Base-by-base conservation (phyloP, 768 basidiomycete genomes). In the Pisolithus tinctorius region DNA sequence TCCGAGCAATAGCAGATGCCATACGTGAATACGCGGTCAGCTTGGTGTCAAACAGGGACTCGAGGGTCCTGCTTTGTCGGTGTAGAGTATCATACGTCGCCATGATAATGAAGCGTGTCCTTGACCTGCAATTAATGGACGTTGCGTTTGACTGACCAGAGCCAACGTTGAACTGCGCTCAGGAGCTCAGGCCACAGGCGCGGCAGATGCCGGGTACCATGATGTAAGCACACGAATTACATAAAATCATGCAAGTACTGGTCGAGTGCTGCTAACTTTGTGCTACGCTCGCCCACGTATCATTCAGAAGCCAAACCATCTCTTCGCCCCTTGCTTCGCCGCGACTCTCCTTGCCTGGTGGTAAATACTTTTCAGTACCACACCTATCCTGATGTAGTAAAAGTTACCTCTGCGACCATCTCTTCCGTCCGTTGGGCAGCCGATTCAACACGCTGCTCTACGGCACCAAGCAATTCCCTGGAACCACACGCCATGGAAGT, bases 1-100 rank as follows among this genome's bases (percentile, higher is more conserved):
- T 69, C 40, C 68, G 74, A 11, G 80, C 79, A 55, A 86, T 76
- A 29, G 74, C 75, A 4, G 86, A 80, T 7, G 88, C 92, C 39
- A 96, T 74, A 59, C 91, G 88, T 17, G 91, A 82, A 69, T 98
- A 98, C 9, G 90, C 77, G 1, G 91, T 91, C 29, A 99, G 77
- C 66, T 96, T 95, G 30, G 87, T 73, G 63, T 96, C 92, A 56
- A 98, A 88, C 23, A 92, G 78, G 43, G 92, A 91, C 65, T 98
- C 95, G 26, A 97, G 82, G 4, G 93, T 93, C 60, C 94, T 78
- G 70, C 91, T 91, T 68, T 95, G 93, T 49, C 93, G 75, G 61
- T 96, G 88, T 30, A 97, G 77, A 50, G 86, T 80, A 59, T 98
- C 95, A 72, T 93, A 94, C 58, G 74, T 82, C 52, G 84, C 75